Conservation (phyloP, 495 filamentous ascomycete species). For the Trypethelium eluteriae region DNA sequence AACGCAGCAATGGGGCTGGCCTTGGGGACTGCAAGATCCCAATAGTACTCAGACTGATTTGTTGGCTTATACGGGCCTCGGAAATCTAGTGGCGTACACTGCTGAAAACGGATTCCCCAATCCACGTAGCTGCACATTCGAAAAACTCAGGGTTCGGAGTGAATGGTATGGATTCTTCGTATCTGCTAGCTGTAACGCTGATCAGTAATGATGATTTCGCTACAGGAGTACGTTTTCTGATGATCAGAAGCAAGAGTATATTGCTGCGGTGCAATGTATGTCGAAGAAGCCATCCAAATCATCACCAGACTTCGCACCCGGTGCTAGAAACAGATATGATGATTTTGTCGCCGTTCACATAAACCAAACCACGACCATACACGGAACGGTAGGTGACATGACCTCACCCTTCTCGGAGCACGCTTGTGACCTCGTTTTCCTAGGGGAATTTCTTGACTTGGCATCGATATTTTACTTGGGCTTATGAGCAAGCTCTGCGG, state of each 20-base stretch:
- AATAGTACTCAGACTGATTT: conserved; percentile 18
- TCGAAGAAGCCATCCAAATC: conserved; percentile 45
- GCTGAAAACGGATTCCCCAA: conserved; percentile 24
- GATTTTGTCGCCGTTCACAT: conserved; percentile 66
- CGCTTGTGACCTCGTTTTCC: conserved; percentile 1
- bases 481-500: conserved; percentile 59
- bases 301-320: conserved; percentile 37
- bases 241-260: conserved; percentile 50
- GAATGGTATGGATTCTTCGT: conserved; percentile 30
- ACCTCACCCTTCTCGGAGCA: neutral
- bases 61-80: conserved; percentile 24
- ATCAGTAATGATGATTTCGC: neutral
- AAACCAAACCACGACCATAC: conserved; percentile 53
- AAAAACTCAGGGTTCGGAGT: conserved; percentile 31
- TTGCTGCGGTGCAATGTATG: conserved; percentile 58
- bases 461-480: conserved; percentile 60
- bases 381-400: conserved; percentile 43
- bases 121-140: conserved; percentile 25
- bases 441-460: conserved; percentile 59
- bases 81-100: conserved; percentile 26
- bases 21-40: conserved; percentile 6
- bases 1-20: neutral
- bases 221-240: conserved; percentile 34
- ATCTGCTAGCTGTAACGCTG: neutral
- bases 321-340: conserved; percentile 54